Evolutionary conservation across 371 early-diverging fungal species (phyloP).

Genomic region (Mortierella sp.): DNA sequence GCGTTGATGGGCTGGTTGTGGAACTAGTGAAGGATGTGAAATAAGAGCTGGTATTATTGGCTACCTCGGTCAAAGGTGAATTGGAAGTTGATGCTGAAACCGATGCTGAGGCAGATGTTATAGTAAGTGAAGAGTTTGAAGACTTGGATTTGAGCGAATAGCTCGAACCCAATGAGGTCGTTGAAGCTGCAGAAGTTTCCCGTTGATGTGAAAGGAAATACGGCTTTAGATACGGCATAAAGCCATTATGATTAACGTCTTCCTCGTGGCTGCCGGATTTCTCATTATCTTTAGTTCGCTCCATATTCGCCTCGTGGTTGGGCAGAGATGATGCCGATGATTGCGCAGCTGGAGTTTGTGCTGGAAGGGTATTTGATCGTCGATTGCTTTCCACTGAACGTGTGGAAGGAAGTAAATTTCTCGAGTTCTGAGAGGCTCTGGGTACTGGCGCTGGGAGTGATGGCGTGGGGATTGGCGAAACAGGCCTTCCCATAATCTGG

Average conservation of each 20-base stretch:
- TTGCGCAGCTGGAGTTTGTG: background rate
- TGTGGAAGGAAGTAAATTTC: background rate
- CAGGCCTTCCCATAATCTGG: constrained; percentile 38
- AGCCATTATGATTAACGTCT: background rate
- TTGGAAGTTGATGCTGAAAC: constrained; percentile 15
- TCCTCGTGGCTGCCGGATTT: background rate
- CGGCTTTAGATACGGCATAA: constrained; percentile 3
- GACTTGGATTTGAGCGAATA: constrained; percentile 29
- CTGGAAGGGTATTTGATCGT: constrained; percentile 24
- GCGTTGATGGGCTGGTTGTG: background rate
- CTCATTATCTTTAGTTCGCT: background rate
- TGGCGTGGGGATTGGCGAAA: constrained; percentile 24
- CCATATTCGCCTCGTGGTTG: background rate
- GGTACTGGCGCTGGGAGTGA: constrained; percentile 4
- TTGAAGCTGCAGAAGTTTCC: constrained; percentile 17
- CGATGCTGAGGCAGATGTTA: constrained; percentile 9
- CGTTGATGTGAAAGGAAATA: constrained; percentile 21
- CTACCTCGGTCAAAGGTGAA: constrained; percentile 4
- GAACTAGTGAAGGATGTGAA: constrained; percentile 9
- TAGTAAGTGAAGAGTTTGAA: constrained; percentile 23
- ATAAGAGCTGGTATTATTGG: constrained; percentile 16
- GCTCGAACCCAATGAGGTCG: constrained; percentile 8
- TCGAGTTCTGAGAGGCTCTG: background rate
- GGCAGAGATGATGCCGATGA: background rate
- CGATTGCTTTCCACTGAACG: constrained; percentile 18